Evolutionary conservation across 371 early-diverging fungal genomes (phyloP).

Genomic region (Mucor piriformis): DNA sequence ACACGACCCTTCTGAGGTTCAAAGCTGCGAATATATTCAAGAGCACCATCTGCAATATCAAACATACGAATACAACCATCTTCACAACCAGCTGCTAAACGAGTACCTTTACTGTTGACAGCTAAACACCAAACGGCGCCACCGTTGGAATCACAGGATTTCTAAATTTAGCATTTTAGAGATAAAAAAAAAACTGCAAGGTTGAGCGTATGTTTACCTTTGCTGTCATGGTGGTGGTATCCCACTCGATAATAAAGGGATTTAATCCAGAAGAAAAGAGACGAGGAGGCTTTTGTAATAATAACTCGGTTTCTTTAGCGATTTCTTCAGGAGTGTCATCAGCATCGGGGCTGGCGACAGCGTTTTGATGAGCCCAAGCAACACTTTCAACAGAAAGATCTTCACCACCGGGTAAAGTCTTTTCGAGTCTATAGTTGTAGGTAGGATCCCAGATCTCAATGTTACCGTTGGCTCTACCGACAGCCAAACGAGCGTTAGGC

Average conservation of each 20-base stretch:
- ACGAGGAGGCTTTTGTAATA: constrained; percentile 66
- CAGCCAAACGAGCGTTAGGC: constrained; percentile 64
- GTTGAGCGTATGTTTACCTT: too few relatives aligned
- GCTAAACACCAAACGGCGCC: constrained; percentile 95
- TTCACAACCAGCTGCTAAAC: constrained; percentile 90
- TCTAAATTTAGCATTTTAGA: constrained; percentile 11
- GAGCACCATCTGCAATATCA: constrained; percentile 72
- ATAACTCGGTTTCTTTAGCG: constrained; percentile 49
- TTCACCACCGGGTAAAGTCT: constrained; percentile 81
- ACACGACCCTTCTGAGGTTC: constrained; percentile 77
- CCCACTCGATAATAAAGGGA: constrained; percentile 89
- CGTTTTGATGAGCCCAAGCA: constrained; percentile 83
- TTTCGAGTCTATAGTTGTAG: constrained; percentile 68
- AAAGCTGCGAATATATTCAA: constrained; percentile 72
- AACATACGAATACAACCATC: constrained; percentile 91
- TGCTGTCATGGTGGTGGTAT: constrained; percentile 70
- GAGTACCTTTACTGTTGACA: constrained; percentile 74
- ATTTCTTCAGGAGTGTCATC: constrained; percentile 60
- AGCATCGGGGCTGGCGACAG: constrained; percentile 60
- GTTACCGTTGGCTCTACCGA: constrained; percentile 90
- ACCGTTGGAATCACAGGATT: constrained; percentile 78
- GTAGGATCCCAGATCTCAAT: constrained; percentile 90
- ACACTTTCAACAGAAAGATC: constrained; percentile 80
- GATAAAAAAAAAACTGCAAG: background rate
- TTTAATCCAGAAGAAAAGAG: constrained; percentile 88